Evolutionary conservation across 345 rosid species (phyloP).

Genomic region (Hirschfeldia incana): DNA sequence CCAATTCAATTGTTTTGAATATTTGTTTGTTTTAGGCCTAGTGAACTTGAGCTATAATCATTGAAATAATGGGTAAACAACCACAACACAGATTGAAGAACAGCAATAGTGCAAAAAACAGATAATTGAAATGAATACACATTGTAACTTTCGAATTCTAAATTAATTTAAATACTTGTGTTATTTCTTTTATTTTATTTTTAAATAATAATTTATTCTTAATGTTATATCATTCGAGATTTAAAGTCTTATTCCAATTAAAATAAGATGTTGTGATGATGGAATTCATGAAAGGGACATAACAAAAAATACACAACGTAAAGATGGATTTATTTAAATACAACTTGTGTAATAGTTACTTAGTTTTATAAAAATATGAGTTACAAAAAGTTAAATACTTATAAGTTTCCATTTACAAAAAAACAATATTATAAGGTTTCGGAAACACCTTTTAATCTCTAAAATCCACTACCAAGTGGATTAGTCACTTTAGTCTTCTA

Average conservation of each 20-base stretch:
- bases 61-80: no score
- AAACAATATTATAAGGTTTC: background rate
- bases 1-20: no score
- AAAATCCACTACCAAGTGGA: slow-evolving; percentile 12
- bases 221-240: background rate
- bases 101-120: no score
- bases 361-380: background rate
- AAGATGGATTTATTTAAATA: background rate
- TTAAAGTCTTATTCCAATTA: background rate
- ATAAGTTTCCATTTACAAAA: background rate
- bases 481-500: slow-evolving; percentile 22
- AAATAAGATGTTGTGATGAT: background rate
- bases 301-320: background rate
- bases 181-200: no score
- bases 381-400: background rate
- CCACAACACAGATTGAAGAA: no score
- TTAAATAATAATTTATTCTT: no score
- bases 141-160: background rate
- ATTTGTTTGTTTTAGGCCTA: no score
- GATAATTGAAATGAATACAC: no score
- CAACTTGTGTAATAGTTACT: background rate
- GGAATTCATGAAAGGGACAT: slow-evolving; percentile 12
- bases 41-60: no score
- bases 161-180: no score
- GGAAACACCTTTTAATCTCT: slow-evolving; percentile 16